Percentiles rank a stretch among this genome's conserved stretches.
Evolutionary conservation across 352 stramenopile genomes (phyloP).

Genomic region (Plasmopara viticola): DNA sequence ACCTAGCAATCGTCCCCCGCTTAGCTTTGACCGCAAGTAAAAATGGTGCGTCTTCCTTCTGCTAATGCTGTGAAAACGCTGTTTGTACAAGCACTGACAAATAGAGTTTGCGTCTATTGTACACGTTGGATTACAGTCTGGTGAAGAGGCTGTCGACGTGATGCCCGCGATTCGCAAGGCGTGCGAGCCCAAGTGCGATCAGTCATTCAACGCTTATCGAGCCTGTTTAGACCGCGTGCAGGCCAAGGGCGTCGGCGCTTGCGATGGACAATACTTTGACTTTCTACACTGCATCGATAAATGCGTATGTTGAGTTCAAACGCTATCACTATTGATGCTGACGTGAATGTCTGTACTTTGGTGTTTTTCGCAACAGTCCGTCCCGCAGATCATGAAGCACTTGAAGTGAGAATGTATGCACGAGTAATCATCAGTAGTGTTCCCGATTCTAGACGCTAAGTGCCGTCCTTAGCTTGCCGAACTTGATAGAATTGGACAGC

Average conservation of each 20-base stretch:
- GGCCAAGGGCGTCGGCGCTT: conserved; percentile 88
- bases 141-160: conserved; percentile 90
- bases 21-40: not conserved
- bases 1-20: no score
- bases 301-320: conserved; percentile 66
- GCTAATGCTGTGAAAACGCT: not conserved
- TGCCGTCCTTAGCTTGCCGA: not conserved
- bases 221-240: conserved; percentile 89
- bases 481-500: not conserved
- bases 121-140: conserved; percentile 28
- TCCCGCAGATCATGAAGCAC: conserved; percentile 93
- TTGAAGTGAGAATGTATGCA: conserved; percentile 72
- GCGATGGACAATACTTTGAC: conserved; percentile 95
- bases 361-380: conserved; percentile 37
- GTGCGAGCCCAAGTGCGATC: conserved; percentile 88
- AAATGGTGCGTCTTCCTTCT: conserved; percentile 19
- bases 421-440: not conserved
- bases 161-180: conserved; percentile 90
- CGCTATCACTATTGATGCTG: not conserved
- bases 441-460: not conserved
- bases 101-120: not conserved
- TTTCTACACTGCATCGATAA: conserved; percentile 93
- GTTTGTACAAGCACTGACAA: not conserved
- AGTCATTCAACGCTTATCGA: conserved; percentile 86
- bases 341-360: not conserved